Conservation (phyloP, 179 eudicot genomes). For the Patellifolia procumbens region DNA sequence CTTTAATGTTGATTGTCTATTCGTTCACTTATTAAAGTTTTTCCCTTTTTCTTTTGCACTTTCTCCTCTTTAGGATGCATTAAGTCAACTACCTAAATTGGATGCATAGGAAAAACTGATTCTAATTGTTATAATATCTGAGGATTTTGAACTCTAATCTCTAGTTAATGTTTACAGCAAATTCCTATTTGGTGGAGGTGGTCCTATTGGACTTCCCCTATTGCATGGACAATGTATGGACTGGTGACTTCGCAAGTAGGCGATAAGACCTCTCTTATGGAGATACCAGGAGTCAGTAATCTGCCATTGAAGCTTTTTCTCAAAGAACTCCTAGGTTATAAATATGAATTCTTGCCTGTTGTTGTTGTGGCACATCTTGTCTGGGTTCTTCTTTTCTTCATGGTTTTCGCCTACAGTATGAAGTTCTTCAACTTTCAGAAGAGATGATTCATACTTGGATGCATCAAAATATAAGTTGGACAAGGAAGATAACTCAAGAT, state of each 20-base stretch:
- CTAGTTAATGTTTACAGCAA: slow-evolving; percentile 58
- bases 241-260: slow-evolving; percentile 69
- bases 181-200: slow-evolving; percentile 98
- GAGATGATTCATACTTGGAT: slow-evolving; percentile 28
- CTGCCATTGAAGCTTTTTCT: slow-evolving; percentile 40
- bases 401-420: slow-evolving; percentile 62
- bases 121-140: no score
- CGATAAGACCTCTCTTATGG: slow-evolving; percentile 36
- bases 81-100: no score
- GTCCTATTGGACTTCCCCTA: slow-evolving; percentile 85
- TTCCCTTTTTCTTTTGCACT: no score
- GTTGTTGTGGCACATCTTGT: slow-evolving; percentile 60
- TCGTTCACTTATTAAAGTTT: no score
- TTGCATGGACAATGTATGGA: slow-evolving; percentile 84
- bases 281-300: slow-evolving; percentile 39
- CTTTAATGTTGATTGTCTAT: no score
- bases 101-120: no score
- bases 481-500: no score
- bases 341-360: slow-evolving; percentile 46
- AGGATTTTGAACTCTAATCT: no score
- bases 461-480: no score
- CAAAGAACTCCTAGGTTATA: slow-evolving; percentile 39
- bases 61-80: background rate
- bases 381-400: slow-evolving; percentile 54
- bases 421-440: slow-evolving; percentile 61